Percentiles rank a stretch among this genome's conserved stretches.
Conservation (phyloP, 1,284 basidiomycete species). For the Lentinula novae-zelandiae region DNA sequence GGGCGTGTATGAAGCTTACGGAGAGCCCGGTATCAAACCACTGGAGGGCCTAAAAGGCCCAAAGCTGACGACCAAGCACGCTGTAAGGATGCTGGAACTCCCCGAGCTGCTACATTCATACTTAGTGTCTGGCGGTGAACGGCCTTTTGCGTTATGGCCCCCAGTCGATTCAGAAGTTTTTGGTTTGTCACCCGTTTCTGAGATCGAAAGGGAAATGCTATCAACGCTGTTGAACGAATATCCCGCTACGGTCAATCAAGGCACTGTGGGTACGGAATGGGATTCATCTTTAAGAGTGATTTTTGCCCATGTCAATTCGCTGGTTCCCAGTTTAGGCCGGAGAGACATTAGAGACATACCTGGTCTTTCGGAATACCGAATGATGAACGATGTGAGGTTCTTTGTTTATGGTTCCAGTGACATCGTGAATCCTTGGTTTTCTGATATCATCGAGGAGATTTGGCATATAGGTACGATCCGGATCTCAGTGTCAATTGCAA, state of each 20-base stretch:
- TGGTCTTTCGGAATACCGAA: slow-evolving; percentile 41
- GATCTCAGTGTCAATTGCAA: background rate
- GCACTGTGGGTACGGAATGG: background rate
- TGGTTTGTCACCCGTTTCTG: background rate
- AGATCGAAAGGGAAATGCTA: background rate
- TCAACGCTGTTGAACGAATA: slow-evolving; percentile 16
- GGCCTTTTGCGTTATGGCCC: slow-evolving; percentile 33
- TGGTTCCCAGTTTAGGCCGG: slow-evolving; percentile 20
- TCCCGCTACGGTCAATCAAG: background rate
- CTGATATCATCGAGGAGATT: slow-evolving; percentile 30
- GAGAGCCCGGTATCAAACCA: background rate
- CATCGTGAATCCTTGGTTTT: slow-evolving; percentile 23
- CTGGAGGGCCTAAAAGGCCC: background rate
- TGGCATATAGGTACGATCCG: background rate
- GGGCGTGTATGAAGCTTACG: background rate
- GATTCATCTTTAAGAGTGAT: slow-evolving; percentile 39
- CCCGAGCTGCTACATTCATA: slow-evolving; percentile 39
- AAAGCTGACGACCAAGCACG: slow-evolving; percentile 21
- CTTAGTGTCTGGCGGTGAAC: slow-evolving; percentile 26
- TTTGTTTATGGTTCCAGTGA: slow-evolving; percentile 55
- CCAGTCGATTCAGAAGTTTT: slow-evolving; percentile 1
- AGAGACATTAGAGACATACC: slow-evolving; percentile 43
- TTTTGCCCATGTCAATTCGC: slow-evolving; percentile 60
- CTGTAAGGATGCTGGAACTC: slow-evolving; percentile 42
- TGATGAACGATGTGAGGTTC: slow-evolving; percentile 47